Conservation (phyloP, 1,284 basidiomycete species). For the Ustilago trichophora region DNA sequence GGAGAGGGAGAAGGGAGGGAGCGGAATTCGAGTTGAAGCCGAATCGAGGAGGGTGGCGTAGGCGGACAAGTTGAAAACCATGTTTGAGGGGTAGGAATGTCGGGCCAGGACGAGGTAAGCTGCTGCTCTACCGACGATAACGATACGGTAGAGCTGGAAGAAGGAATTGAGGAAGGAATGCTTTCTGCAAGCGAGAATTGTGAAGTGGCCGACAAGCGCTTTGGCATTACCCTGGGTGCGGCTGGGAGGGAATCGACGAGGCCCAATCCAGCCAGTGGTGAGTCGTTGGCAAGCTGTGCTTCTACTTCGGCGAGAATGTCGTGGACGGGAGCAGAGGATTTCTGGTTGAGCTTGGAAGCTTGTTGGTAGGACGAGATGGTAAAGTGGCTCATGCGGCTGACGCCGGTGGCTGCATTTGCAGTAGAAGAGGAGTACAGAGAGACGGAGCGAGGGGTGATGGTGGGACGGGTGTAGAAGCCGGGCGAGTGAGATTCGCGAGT, state of each 20-base stretch:
- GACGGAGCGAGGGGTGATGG: constrained; percentile 1
- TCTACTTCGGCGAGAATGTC: constrained; percentile 9
- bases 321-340: too few relatives aligned
- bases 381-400: constrained; percentile 21
- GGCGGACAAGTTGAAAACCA: constrained; percentile 40
- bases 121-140: constrained; percentile 16
- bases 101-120: constrained; percentile 12
- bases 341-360: neutral
- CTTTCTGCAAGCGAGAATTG: constrained; percentile 19
- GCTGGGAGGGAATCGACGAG: constrained; percentile 11
- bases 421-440: constrained; percentile 6
- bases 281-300: too few relatives aligned
- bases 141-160: constrained; percentile 17
- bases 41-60: constrained; percentile 34
- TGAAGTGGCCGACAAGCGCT: constrained; percentile 17
- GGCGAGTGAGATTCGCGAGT: neutral
- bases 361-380: constrained; percentile 15
- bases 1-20: constrained; percentile 20
- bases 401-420: neutral
- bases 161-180: constrained; percentile 1
- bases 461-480: constrained; percentile 11
- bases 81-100: neutral
- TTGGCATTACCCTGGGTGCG: constrained; percentile 10
- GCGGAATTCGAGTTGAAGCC: constrained; percentile 26
- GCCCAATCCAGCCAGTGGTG: constrained; percentile 17